Percentiles rank a stretch among this genome's conserved stretches.
phyloP scores from a whole-genome alignment of 148 eudicot species.

The Vaccinium corymbosum region DNA sequence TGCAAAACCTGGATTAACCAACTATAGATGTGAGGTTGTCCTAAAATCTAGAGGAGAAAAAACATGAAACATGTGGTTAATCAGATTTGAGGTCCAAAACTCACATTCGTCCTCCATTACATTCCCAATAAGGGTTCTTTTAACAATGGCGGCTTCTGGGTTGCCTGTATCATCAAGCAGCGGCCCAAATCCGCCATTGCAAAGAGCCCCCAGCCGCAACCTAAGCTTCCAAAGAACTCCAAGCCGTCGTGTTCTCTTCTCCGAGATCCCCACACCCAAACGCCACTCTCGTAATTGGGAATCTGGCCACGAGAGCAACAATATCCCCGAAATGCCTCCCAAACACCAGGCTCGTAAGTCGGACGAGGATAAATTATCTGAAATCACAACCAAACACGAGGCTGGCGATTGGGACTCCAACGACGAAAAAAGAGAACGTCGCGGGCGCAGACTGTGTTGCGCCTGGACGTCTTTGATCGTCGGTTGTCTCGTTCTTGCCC shows the following conservation, averaged over 20 bases:
- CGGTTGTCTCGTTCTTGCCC: neutral
- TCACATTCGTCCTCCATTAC: neutral
- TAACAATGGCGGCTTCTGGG: neutral
- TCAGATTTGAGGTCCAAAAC: conserved; percentile 5
- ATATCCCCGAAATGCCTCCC: neutral
- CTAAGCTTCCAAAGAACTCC: neutral
- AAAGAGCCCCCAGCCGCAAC: neutral
- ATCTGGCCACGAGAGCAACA: neutral
- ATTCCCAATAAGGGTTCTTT: neutral
- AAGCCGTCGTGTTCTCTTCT: neutral
- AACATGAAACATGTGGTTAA: neutral
- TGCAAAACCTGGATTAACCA: neutral
- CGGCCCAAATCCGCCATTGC: neutral
- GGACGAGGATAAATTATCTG: neutral
- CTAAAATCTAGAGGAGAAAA: neutral
- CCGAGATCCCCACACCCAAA: neutral
- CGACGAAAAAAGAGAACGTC: neutral
- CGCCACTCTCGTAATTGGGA: neutral
- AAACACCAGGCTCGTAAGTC: neutral
- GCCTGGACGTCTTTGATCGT: neutral
- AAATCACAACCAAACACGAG: neutral
- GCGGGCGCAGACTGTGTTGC: neutral
- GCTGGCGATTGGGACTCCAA: neutral
- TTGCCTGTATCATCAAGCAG: neutral
- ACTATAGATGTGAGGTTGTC: neutral